A percentile compares a stretch with the other conserved stretches of the same genome.
phyloP scores from a whole-genome alignment of 768 basidiomycete genomes.

The Calocybe indica region DNA sequence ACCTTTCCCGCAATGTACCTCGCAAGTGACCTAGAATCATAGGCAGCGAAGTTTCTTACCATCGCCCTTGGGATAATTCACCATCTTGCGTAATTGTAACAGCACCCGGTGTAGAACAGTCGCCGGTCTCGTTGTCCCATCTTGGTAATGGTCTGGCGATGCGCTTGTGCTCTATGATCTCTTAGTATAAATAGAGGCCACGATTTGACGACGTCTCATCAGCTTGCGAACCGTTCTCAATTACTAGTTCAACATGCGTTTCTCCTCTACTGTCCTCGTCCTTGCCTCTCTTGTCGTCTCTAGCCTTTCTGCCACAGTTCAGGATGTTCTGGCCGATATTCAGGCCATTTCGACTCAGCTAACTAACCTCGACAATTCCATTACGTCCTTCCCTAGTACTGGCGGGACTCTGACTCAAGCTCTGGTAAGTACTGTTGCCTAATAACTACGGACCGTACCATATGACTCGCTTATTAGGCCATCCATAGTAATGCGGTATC shows the following conservation, averaged over 20 bases:
- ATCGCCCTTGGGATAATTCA: too few relatives aligned
- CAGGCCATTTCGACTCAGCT: conserved; percentile 15
- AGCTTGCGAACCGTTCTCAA: too few relatives aligned
- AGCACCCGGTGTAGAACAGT: too few relatives aligned
- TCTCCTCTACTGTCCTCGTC: conserved; percentile 1
- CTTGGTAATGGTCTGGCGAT: too few relatives aligned
- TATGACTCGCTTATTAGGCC: conserved; percentile 9
- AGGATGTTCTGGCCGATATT: conserved; percentile 20
- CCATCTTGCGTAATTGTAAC: too few relatives aligned
- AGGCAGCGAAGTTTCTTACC: too few relatives aligned
- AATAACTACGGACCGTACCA: background rate
- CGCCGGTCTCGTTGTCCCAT: too few relatives aligned
- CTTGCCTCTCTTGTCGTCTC: conserved; percentile 1
- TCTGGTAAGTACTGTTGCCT: conserved; percentile 9
- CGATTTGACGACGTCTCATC: too few relatives aligned
- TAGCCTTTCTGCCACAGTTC: conserved; percentile 10
- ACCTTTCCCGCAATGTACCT: too few relatives aligned
- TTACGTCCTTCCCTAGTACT: conserved; percentile 20
- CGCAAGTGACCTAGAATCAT: too few relatives aligned
- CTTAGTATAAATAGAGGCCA: too few relatives aligned
- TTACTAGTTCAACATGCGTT: background rate
- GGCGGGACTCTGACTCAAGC: conserved; percentile 18
- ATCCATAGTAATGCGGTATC: conserved; percentile 18
- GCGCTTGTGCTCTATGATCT: too few relatives aligned
- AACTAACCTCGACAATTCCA: conserved; percentile 18